phyloP scores from a whole-genome alignment of 2,329 filamentous ascomycete genomes.

The Onygena corvina region DNA sequence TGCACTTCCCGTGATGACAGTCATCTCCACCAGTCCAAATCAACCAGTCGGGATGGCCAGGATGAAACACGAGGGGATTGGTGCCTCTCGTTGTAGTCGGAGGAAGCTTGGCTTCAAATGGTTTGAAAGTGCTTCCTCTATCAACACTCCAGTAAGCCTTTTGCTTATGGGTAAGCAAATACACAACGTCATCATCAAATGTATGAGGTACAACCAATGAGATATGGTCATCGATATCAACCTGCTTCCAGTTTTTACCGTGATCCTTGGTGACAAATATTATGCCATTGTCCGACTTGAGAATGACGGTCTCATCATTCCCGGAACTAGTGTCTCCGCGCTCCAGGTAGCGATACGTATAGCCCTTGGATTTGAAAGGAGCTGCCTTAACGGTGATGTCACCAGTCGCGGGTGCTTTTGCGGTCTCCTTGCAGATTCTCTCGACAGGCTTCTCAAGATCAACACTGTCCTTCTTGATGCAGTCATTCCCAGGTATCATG shows the following conservation, averaged over 20 bases:
- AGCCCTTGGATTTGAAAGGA: conserved; percentile 49
- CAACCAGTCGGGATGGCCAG: conserved; percentile 74
- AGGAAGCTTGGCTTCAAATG: conserved; percentile 57
- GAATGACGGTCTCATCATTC: conserved; percentile 60
- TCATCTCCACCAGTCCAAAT: conserved; percentile 76
- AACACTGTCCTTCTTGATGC: conserved; percentile 47
- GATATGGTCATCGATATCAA: conserved; percentile 58
- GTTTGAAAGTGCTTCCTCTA: conserved; percentile 59
- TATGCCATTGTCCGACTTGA: conserved; percentile 47
- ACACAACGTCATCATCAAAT: conserved; percentile 74
- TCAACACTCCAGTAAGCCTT: conserved; percentile 71
- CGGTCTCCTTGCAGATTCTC: conserved; percentile 58
- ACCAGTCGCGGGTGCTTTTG: conserved; percentile 46
- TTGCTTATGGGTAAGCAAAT: conserved; percentile 61
- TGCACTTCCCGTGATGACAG: conserved; percentile 44
- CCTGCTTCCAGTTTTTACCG: conserved; percentile 70
- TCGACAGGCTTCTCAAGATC: conserved; percentile 64
- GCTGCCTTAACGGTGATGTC: conserved; percentile 52
- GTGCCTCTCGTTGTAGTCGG: conserved; percentile 37
- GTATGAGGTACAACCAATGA: conserved; percentile 61
- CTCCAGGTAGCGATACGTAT: conserved; percentile 65
- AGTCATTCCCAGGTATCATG: conserved; percentile 73
- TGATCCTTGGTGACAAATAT: conserved; percentile 72
- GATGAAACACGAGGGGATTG: conserved; percentile 65
- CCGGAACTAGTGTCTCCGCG: conserved; percentile 52